phyloP scores from a whole-genome alignment of 768 basidiomycete species.

The Mycena latifolia region DNA sequence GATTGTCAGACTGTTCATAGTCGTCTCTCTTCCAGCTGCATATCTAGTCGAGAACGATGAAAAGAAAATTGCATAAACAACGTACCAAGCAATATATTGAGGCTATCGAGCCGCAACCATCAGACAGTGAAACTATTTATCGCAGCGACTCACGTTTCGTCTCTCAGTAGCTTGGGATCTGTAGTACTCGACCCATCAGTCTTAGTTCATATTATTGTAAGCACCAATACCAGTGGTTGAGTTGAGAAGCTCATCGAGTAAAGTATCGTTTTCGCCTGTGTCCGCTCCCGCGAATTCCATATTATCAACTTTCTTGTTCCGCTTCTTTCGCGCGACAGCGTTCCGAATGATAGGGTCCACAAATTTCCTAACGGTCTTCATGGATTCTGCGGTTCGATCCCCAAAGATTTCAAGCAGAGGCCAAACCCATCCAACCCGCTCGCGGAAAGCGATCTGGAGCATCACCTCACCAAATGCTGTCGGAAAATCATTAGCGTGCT shows the following conservation, averaged over 20 bases:
- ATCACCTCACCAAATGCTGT: conserved; percentile 64
- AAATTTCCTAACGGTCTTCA: conserved; percentile 54
- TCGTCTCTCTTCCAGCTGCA: conserved; percentile 18
- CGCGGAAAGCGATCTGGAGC: conserved; percentile 51
- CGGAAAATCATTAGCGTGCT: conserved; percentile 47
- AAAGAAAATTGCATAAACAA: not conserved
- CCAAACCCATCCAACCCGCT: conserved; percentile 61
- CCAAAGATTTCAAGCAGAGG: conserved; percentile 64
- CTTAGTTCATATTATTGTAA: not conserved
- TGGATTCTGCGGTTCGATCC: conserved; percentile 59
- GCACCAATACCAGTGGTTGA: conserved; percentile 11
- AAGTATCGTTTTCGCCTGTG: not conserved
- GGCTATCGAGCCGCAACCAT: not conserved
- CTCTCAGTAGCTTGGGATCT: conserved; percentile 38
- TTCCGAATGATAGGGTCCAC: conserved; percentile 47
- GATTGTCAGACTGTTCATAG: conserved; percentile 13
- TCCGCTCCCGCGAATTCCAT: not conserved
- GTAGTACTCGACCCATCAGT: not conserved
- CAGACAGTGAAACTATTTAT: not conserved
- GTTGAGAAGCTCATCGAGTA: conserved; percentile 7
- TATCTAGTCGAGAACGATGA: too few relatives aligned
- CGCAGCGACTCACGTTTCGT: conserved; percentile 16
- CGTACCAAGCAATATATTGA: conserved; percentile 20
- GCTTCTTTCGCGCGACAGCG: conserved; percentile 40
- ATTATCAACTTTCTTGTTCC: conserved; percentile 4